Conservation (phyloP, 1,284 basidiomycete genomes). For the Hymenochaete sp. region DNA sequence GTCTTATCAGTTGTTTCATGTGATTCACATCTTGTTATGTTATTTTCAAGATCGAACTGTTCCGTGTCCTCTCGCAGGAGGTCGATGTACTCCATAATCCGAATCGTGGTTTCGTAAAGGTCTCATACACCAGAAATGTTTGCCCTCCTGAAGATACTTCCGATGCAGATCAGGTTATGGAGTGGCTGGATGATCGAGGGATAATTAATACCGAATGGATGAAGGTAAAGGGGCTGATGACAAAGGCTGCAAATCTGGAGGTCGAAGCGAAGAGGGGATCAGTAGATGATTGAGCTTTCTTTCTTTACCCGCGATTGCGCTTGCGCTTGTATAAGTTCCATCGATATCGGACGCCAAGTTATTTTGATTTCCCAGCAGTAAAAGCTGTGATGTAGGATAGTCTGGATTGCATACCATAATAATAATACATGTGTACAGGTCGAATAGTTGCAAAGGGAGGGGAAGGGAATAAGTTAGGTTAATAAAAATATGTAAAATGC, state of each 20-base stretch:
- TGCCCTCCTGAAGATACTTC: slow-evolving; percentile 53
- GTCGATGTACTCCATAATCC: slow-evolving; percentile 40
- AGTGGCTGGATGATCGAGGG: slow-evolving; percentile 70
- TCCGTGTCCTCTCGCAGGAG: slow-evolving; percentile 45
- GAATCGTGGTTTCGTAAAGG: slow-evolving; percentile 40
- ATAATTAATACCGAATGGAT: slow-evolving; percentile 63
- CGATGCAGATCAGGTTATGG: slow-evolving; percentile 69
- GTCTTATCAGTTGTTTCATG: not conserved
- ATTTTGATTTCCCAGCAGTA: not conserved
- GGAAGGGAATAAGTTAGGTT: slow-evolving; percentile 12
- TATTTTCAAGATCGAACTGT: slow-evolving; percentile 44
- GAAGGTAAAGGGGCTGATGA: slow-evolving; percentile 61
- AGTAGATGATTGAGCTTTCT: slow-evolving; percentile 20
- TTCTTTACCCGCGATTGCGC: too few species aligned
- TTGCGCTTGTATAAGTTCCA: not conserved
- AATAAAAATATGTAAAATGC: too few species aligned
- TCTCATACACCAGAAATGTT: slow-evolving; percentile 44
- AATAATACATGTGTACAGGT: not conserved
- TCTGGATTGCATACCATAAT: not conserved
- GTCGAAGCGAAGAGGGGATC: slow-evolving; percentile 39
- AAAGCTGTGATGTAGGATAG: not conserved
- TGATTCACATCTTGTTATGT: not conserved
- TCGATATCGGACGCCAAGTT: too few species aligned
- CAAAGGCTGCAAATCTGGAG: slow-evolving; percentile 58
- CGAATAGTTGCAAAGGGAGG: not conserved